Evolutionary conservation across 225 moss, liverwort and hornwort genomes (phyloP), one percentile per base, ranked within the genome.

Genomic region (Bryum argenteum): DNA sequence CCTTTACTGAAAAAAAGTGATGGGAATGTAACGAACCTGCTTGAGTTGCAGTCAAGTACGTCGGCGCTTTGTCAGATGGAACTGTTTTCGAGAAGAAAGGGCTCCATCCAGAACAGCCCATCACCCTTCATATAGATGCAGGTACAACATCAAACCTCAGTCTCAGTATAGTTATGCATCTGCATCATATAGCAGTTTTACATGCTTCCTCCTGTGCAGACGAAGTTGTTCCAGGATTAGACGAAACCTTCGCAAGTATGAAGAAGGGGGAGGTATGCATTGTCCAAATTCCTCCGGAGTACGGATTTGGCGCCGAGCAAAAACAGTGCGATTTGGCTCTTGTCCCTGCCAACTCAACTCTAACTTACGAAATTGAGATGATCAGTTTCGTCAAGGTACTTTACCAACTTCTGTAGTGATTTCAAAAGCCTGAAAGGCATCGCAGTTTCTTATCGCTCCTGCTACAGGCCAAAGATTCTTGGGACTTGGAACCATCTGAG

Each of bases 1-100:
- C 54, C 21, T 19, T 61, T 20, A 23, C 44, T 17, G 41, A 55
- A 70, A 54, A n/a, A 74, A 50, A 66, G n/a, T 48, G 26, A 42
- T 60, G 14, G 17, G 20, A 69, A 51, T 78, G 13, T 75, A 67
- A 39, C 13, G 1, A 57, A 39, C 21, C 65, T 60, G 40, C 14
- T 79, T 69, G 63, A 18, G 64, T 18, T 83, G 86, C 91, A 97
- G 97, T 98, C 11, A 89, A 86, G 18, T 98, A 91, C 58, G 78
- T 87, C 0, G 97, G 89, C 2, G 82, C 72, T 33, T 45, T 98
- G 22, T 65, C 70, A 44, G 82, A 87, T 65, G 94, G 92, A 19
- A 81, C 90, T 13, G 58, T 98, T 13, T 92, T 92, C 67, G 97
- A 98, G 64, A 89, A 82, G 75, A 92, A 84, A 78, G 94, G 94